A percentile compares a stretch with the other conserved stretches of the same genome.
These are phyloP conservation scores for Blastocystis sp. DNA, from an alignment of 352 stramenopile species.

Conservation along the genomic window DNA sequence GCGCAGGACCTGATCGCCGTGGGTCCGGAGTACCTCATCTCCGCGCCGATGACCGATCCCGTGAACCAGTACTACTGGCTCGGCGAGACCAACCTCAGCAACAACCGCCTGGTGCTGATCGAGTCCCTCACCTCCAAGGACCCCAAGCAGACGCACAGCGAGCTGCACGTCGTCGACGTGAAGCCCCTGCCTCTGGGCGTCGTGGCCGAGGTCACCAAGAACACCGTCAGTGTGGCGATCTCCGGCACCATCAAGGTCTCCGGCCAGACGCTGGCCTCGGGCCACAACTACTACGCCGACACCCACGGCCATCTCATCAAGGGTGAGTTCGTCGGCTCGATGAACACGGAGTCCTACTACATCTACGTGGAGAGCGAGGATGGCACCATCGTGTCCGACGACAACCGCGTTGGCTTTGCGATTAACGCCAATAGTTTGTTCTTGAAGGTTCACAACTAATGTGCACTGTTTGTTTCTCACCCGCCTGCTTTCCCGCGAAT, in stretches of 20 bases:
- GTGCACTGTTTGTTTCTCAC: conserved; percentile 19
- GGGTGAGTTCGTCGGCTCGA: conserved; percentile 66
- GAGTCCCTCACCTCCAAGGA: conserved; percentile 53
- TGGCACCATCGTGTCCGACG: conserved; percentile 33
- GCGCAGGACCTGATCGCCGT: conserved; percentile 62
- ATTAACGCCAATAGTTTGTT: conserved; percentile 57
- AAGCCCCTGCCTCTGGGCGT: conserved; percentile 61
- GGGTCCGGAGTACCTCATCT: conserved; percentile 63
- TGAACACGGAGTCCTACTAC: conserved; percentile 59
- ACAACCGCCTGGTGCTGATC: conserved; percentile 38
- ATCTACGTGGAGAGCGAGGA: conserved; percentile 65
- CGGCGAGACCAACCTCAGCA: conserved; percentile 1
- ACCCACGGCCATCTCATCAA: conserved; percentile 34
- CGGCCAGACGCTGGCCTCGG: not conserved
- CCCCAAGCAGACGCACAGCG: not conserved
- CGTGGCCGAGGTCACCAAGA: not conserved
- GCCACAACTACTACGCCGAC: conserved; percentile 64
- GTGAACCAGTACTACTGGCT: conserved; percentile 65
- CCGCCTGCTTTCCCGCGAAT: not conserved
- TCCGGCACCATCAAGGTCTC: conserved; percentile 14
- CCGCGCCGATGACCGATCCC: conserved; percentile 38
- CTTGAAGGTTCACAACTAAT: conserved; percentile 67
- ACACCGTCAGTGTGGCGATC: conserved; percentile 6
- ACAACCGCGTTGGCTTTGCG: conserved; percentile 68
- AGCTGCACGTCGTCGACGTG: conserved; percentile 49